phyloP scores from a whole-genome alignment of 129 eudicot species.

The Artemisia annua region DNA sequence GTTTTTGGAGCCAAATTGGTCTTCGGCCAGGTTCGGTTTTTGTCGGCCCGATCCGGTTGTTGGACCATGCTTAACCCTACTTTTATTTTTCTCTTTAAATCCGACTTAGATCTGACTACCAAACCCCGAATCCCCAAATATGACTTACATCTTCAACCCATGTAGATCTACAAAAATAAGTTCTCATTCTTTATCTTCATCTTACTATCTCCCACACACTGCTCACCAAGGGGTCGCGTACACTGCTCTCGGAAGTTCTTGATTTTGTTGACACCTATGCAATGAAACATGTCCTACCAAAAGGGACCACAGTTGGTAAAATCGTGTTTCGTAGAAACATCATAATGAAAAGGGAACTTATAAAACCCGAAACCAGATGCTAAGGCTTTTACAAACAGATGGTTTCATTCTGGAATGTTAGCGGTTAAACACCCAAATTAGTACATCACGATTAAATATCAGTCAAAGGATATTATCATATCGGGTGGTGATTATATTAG shows the following conservation, averaged over 20 bases:
- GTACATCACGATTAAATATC: conserved; percentile 75
- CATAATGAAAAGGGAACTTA: conserved; percentile 86
- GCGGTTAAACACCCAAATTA: conserved; percentile 81
- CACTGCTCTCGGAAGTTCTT: conserved; percentile 52
- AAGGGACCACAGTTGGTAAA: conserved; percentile 76
- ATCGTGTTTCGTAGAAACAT: conserved; percentile 72
- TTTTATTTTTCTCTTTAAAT: too few relatives aligned
- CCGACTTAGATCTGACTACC: too few relatives aligned
- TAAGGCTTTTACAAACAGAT: conserved; percentile 72
- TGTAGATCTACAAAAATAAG: too few relatives aligned
- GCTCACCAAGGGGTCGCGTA: conserved; percentile 74
- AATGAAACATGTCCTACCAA: conserved; percentile 62
- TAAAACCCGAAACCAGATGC: conserved; percentile 68
- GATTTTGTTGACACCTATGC: conserved; percentile 55
- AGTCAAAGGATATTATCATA: conserved; percentile 84
- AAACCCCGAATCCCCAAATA: too few relatives aligned
- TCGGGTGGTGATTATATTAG: conserved; percentile 97
- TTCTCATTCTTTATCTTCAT: too few relatives aligned
- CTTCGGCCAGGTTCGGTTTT: too few relatives aligned
- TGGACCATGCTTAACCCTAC: too few relatives aligned
- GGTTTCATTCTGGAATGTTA: conserved; percentile 77
- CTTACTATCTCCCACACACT: too few relatives aligned
- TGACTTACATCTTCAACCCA: too few relatives aligned
- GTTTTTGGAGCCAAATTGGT: too few relatives aligned
- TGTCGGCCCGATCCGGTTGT: too few relatives aligned